These are phyloP conservation scores for Fusarium caatingaense DNA, from an alignment of 2,329 filamentous ascomycete genomes.

Conservation along the genomic window DNA sequence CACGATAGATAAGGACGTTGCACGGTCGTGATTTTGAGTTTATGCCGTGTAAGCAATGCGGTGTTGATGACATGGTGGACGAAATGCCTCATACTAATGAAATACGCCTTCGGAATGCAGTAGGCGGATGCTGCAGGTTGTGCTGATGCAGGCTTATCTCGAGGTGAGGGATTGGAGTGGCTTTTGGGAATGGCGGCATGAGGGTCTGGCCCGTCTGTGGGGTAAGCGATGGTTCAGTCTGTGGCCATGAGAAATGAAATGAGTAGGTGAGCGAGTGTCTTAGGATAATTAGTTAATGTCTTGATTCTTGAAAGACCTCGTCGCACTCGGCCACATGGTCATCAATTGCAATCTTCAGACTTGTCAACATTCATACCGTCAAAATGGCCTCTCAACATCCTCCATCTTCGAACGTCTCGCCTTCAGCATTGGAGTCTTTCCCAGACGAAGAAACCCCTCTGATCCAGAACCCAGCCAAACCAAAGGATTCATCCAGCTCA, in stretches of 20 bases:
- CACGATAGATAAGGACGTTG: slow-evolving; percentile 12
- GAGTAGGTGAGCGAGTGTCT: not conserved
- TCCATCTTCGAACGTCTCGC: fast-evolving
- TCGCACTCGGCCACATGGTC: fast-evolving
- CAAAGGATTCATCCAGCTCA: not conserved
- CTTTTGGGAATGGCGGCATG: not conserved
- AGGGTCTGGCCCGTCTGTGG: not conserved
- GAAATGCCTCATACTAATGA: not conserved
- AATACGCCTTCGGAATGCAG: not conserved
- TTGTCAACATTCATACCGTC: fast-evolving
- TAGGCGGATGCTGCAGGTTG: not conserved
- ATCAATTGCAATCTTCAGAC: fast-evolving
- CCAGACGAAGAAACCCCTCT: slow-evolving; percentile 41
- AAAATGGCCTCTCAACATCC: not conserved
- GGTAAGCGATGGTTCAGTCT: fast-evolving
- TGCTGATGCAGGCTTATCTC: slow-evolving; percentile 6
- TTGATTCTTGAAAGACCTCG: not conserved
- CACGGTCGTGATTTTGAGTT: not conserved
- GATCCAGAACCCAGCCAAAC: slow-evolving; percentile 1
- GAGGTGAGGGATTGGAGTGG: not conserved
- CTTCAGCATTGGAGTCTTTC: not conserved
- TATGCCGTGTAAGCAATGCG: not conserved
- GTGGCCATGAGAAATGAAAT: not conserved
- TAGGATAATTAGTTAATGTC: not conserved
- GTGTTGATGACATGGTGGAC: not conserved